A percentile compares a stretch with the other conserved stretches of the same genome.
Conservation (phyloP, 345 rosid species). For the Excoecaria cochinchinensis region DNA sequence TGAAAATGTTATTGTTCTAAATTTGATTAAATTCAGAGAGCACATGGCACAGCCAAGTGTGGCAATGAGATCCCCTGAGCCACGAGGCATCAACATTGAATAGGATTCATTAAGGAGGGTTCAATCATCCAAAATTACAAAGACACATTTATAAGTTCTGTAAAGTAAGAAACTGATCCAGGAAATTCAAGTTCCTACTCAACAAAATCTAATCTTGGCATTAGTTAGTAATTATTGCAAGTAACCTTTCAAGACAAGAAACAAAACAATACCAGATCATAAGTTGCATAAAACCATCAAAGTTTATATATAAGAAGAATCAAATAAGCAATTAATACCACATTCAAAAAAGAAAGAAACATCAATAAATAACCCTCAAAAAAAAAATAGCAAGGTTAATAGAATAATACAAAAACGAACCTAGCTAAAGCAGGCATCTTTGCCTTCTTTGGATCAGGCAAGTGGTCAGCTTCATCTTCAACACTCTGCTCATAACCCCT, state of each 20-base stretch:
- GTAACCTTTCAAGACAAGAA: constrained; percentile 1
- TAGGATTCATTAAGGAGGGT: background rate
- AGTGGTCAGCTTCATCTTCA: constrained; percentile 45
- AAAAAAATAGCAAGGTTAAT: background rate
- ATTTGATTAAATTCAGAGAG: background rate
- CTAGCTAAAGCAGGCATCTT: constrained; percentile 84
- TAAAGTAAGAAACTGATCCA: background rate
- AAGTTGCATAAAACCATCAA: background rate
- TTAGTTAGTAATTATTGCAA: background rate
- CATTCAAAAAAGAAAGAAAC: no score
- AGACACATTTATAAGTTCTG: background rate
- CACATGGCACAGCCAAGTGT: background rate
- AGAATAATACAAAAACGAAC: constrained; percentile 25
- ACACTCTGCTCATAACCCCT: constrained; percentile 48
- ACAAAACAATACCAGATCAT: background rate
- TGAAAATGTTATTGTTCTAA: background rate
- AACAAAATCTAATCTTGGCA: background rate
- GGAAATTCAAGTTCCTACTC: background rate
- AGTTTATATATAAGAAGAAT: background rate
- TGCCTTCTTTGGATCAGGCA: constrained; percentile 63
- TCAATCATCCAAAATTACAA: background rate
- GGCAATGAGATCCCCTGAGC: constrained; percentile 1
- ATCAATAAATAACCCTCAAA: background rate
- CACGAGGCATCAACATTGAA: background rate
- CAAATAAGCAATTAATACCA: background rate